phyloP scores from a whole-genome alignment of 345 rosid species.

The Arabidopsis thaliana region DNA sequence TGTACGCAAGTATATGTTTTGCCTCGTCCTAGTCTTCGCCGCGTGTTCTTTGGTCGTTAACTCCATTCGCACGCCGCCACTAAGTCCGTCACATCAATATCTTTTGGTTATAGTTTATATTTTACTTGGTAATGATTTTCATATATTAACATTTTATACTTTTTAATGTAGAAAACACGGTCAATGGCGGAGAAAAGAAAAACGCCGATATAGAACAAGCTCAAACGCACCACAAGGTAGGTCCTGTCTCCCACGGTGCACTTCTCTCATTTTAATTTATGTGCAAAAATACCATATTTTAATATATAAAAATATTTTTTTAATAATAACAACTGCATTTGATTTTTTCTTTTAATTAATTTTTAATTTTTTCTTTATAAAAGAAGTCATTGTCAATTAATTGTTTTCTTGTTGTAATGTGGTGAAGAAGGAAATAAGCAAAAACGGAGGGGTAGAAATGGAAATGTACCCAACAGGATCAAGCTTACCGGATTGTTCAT shows the following conservation, averaged over 20 bases:
- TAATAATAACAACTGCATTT: not conserved
- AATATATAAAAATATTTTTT: too few species aligned
- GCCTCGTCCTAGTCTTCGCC: conserved; percentile 35
- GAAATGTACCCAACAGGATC: conserved; percentile 74
- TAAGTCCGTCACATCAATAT: conserved; percentile 43
- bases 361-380: too few species aligned
- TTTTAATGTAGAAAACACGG: conserved; percentile 10
- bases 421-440: conserved; percentile 3
- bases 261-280: not conserved
- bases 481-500: conserved; percentile 90
- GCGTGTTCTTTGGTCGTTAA: conserved; percentile 43
- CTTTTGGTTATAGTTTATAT: not conserved
- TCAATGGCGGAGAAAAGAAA: conserved; percentile 34
- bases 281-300: not conserved
- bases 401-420: not conserved
- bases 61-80: conserved; percentile 48
- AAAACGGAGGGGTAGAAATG: conserved; percentile 48
- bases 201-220: conserved; percentile 28
- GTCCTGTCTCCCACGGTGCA: not conserved
- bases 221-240: conserved; percentile 35
- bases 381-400: not conserved
- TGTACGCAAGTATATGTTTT: conserved; percentile 17
- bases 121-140: not conserved
- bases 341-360: not conserved
- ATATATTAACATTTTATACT: not conserved